phyloP scores from a whole-genome alignment of 83 land plant genomes.

The Thuja plicata region DNA sequence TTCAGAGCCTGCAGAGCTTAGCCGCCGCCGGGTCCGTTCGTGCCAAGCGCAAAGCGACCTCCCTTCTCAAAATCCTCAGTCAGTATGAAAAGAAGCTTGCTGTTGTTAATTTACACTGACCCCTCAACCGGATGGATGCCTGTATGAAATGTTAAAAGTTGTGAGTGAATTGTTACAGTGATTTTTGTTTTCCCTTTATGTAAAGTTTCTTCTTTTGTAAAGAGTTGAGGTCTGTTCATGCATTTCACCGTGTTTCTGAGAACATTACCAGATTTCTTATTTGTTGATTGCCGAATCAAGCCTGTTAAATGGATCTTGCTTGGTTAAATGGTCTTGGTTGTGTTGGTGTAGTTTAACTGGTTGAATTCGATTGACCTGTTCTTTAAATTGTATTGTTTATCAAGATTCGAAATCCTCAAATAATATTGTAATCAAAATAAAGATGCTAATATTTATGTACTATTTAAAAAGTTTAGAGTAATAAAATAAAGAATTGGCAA shows the following conservation, averaged over 20 bases:
- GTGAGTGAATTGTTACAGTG: too few species aligned
- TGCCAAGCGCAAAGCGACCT: constrained; percentile 62
- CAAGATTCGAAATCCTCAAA: too few species aligned
- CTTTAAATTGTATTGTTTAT: too few species aligned
- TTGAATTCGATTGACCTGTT: too few species aligned
- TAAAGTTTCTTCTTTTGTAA: neutral
- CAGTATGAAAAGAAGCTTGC: neutral
- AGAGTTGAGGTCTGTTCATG: neutral
- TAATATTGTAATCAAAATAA: too few species aligned
- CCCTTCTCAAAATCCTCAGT: constrained; percentile 41
- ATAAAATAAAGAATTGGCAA: too few species aligned
- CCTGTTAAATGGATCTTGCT: neutral
- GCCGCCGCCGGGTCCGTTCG: constrained; percentile 40
- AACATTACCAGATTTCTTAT: neutral
- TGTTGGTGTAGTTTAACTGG: too few species aligned
- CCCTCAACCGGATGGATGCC: neutral
- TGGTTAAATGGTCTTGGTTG: too few species aligned
- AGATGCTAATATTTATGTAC: too few species aligned
- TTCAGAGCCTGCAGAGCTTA: constrained; percentile 52
- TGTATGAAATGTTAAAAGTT: neutral
- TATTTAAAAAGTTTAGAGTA: too few species aligned
- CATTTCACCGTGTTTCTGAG: neutral
- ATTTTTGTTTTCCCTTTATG: neutral
- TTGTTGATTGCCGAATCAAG: neutral
- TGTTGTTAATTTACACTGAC: neutral